Percentiles rank a stretch among this genome's conserved stretches.
Evolutionary conservation across 805 yeast genomes (phyloP).

Genomic region (Scheffersomyces stipitis): DNA sequence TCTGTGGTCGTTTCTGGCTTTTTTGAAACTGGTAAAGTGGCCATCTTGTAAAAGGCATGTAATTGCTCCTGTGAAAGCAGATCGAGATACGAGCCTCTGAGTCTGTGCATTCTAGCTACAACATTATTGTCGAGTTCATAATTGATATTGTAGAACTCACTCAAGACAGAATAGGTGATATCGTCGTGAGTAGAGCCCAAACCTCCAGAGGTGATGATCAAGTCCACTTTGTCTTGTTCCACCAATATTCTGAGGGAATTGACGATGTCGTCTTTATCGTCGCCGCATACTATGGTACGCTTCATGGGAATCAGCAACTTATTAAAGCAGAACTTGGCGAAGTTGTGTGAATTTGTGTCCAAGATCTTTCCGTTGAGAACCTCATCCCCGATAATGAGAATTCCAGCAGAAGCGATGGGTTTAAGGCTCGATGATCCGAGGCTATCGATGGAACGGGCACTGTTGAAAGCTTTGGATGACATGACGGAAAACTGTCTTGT

Average conservation of each 20-base stretch:
- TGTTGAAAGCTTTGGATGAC: background rate
- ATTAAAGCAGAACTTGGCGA: slow-evolving; percentile 68
- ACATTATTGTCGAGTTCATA: slow-evolving; percentile 56
- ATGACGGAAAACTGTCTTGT: no score
- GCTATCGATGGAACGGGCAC: background rate
- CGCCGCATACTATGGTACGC: slow-evolving; percentile 73
- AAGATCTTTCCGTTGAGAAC: slow-evolving; percentile 80
- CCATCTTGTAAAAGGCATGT: slow-evolving; percentile 74
- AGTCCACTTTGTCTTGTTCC: slow-evolving; percentile 50
- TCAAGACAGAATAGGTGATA: slow-evolving; percentile 76
- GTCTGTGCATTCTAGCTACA: slow-evolving; percentile 55
- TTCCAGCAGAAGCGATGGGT: slow-evolving; percentile 42
- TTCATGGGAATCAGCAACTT: slow-evolving; percentile 63
- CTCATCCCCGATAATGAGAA: slow-evolving; percentile 81
- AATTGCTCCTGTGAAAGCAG: slow-evolving; percentile 42
- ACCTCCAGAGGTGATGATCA: slow-evolving; percentile 68
- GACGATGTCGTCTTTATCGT: slow-evolving; percentile 64
- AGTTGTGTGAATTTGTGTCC: slow-evolving; percentile 73
- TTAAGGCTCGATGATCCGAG: background rate
- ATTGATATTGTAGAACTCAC: slow-evolving; percentile 57
- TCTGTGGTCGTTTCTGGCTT: slow-evolving; percentile 18
- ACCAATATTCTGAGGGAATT: slow-evolving; percentile 49
- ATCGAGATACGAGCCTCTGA: slow-evolving; percentile 40
- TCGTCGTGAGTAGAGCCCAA: slow-evolving; percentile 94
- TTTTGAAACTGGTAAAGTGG: slow-evolving; percentile 61